Evolutionary conservation across 2,329 filamentous ascomycete genomes (phyloP), one percentile per base, ranked within the genome.

Genomic region (Aspergillus sp.): DNA sequence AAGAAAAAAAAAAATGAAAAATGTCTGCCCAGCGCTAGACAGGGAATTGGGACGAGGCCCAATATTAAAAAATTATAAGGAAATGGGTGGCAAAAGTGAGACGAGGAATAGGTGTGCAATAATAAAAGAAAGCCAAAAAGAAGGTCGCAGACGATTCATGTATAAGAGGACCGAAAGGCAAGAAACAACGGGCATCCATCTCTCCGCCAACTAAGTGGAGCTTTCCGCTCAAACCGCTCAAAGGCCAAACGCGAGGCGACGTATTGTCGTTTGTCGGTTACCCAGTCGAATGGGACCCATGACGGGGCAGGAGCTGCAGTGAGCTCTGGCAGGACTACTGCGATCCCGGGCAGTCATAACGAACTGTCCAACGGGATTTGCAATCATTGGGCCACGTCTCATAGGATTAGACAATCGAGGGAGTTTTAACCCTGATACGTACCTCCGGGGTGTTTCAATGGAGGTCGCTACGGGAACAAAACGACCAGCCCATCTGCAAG

Each of bases 331-430:
- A 17, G 15, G 33, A 35, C n/a, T 7, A 60, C 38, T 19, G 7
- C 19, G 54, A 57, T 54, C 52, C 58, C 57, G 59, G 57, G 57
- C 65, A 57, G 57, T 62, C 59, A 62, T 61, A 45, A 59, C 55
- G 63, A 67, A 64, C 60, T 57, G 56, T 59, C 60, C 54, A 57
- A 63, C 56, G 54, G 48, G 51, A 58, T 49, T 44, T 30, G 30
- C 49, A 61, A 49, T 62, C 53, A 70, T 71, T 71, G 68, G 67
- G 58, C 68, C 68, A 71, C 68, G 68, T 71, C 63, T 68, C 60
- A 56, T 53, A 53, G 61, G 53, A 47, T 51, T 58, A 54, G 54
- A 57, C 49, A 53, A 54, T 58, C 56, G 51, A 51, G 49, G 58
- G 25, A 12, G 25, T 30, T 30, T 30, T 49, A 46, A 45, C 53